Base-by-base conservation (phyloP, 2,329 filamentous ascomycete genomes). In the Cordyceps militaris region DNA sequence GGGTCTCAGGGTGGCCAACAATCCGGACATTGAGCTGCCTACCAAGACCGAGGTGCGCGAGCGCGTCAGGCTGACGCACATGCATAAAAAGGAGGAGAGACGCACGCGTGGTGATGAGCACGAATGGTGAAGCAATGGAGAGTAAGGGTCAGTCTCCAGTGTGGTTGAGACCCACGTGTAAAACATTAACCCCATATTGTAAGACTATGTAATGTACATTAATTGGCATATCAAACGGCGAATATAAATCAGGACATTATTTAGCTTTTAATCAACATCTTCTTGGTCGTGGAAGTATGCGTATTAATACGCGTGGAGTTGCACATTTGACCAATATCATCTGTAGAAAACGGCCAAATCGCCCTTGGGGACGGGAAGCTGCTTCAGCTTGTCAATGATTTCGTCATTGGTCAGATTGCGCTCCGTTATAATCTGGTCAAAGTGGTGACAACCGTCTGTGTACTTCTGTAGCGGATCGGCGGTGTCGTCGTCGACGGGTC, bases 371-470 rank as follows among this genome's bases (percentile, higher is more conserved):
- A 77, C 72, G 2, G 76, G 77, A 32, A 86, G 73, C 36, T 74
- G 78, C 70, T 83, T 85, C 49, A 94, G 71, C 69, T 80, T 84
- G 38, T 84, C 83, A 73, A 90, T 78, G 16, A 92, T 84, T 66
- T 88, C 85, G 59, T 77, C 79, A 66, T 92, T 87, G 7, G 82
- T 83, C 67, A 90, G 68, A 61, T 87, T 85, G 69, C 85, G 78
- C 73, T 91, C 88, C 1, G 86, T 88, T 67, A 89, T 89, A 63
- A 93, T 90, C 76, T 92, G 85, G 73, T 94, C 90, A 70, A 93
- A 88, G 64, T 82, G 84, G 68, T 91, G 87, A 62, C 80, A 80
- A 0, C 89, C 90, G 70, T 93, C 87, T 11, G 87, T 79, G 66
- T 89, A 93, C 65, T 76, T 79, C 63, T 85, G 78, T 67, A 93